Conservation (phyloP, 441 rosid genomes). For the Gossypium schwendimanii region DNA sequence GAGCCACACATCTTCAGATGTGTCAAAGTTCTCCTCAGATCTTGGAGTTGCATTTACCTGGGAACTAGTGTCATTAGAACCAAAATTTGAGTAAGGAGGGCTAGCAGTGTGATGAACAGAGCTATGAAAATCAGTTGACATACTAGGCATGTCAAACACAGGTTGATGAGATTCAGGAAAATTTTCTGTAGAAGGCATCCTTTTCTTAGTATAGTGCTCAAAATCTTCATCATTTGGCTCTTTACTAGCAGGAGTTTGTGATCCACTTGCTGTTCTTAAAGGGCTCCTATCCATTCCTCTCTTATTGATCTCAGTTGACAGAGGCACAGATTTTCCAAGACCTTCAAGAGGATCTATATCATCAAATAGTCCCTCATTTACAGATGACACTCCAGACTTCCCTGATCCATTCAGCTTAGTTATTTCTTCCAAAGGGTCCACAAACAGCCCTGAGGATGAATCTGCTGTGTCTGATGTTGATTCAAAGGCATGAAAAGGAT, state of each 20-base stretch:
- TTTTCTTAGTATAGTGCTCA: constrained; percentile 31
- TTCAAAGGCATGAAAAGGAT: constrained; percentile 62
- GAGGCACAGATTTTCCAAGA: constrained; percentile 53
- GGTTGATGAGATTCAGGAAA: constrained; percentile 33
- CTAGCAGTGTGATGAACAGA: constrained; percentile 35
- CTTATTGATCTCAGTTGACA: constrained; percentile 35
- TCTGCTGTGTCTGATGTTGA: constrained; percentile 39
- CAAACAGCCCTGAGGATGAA: constrained; percentile 37
- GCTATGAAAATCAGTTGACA: constrained; percentile 30
- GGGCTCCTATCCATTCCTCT: constrained; percentile 40
- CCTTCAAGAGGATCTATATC: constrained; percentile 58
- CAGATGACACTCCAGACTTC: constrained; percentile 41
- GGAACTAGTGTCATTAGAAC: constrained; percentile 33
- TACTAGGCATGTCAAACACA: constrained; percentile 40
- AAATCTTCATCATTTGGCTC: constrained; percentile 41
- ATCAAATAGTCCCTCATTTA: constrained; percentile 42
- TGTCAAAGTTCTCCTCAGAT: constrained; percentile 36
- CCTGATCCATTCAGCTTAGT: constrained; percentile 43
- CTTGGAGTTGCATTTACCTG: constrained; percentile 29
- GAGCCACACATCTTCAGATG: constrained; percentile 75
- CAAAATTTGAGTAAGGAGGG: constrained; percentile 30
- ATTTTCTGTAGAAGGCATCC: constrained; percentile 28
- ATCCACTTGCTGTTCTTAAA: constrained; percentile 34
- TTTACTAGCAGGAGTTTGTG: constrained; percentile 31
- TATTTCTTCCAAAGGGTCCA: constrained; percentile 55